Evolutionary conservation across 495 filamentous ascomycete species (phyloP), one percentile per base, ranked within the genome.

Genomic region (Viridothelium virens): DNA sequence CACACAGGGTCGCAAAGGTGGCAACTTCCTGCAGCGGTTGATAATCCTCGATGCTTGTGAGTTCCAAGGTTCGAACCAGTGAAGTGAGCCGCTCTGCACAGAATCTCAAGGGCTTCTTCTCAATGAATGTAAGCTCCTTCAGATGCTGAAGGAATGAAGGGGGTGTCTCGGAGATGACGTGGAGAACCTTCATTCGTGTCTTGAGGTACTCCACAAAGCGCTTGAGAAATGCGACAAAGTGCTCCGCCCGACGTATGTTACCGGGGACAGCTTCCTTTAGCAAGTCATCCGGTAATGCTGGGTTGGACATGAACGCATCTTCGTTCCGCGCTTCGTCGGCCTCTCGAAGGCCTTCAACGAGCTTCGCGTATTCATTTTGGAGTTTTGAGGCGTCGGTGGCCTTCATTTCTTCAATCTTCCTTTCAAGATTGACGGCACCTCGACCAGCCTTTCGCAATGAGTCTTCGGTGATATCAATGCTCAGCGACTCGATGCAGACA

Each of bases 41-140:
- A 73, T 95, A 97, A 72, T 99, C 95, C 78, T 97, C 95, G 62
- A 99, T 96, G 69, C 96, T 96, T 25, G 92, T 92, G 62, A 99
- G 87, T 73, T 99, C 95, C 34, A 99, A 84, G 0, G 95, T 97
- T 62, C 95, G 85, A 25, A 97, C 94, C 0, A 99, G 87, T 2
- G 93, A 97, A 1, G 93, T 96, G 5, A 99, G 79, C 38, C 94
- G 87, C 77, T 99, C 95, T 1, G 95, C 91, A 72, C 94, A 99
- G 75, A 97, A 98, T 67, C 87, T 79, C n/a, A 98, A 76, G 0
- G 94, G 94, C 72, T 99, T 99, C 75, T 90, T 90, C 74, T 99
- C 94, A 71, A 99, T 99, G 72, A 92, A 97, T 1, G 95, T 97
- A 37, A 95, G 84, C 63, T 99, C 94, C 72, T 92, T 95, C 11